Evolutionary conservation across 1,284 basidiomycete species (phyloP).

Genomic region (Heterobasidion parviporum): DNA sequence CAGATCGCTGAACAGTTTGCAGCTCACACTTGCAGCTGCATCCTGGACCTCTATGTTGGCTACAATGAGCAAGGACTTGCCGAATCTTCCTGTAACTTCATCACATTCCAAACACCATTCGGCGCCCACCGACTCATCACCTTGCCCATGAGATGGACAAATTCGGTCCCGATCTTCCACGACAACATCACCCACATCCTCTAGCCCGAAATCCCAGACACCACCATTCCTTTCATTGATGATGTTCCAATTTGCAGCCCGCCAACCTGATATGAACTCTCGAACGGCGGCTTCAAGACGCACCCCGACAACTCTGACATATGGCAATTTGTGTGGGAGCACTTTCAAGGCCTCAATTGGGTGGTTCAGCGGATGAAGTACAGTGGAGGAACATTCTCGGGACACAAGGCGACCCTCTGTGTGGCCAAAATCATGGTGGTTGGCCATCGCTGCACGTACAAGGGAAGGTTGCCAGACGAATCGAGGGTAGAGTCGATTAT

Average conservation of each 20-base stretch:
- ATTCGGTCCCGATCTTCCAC: conserved; percentile 27
- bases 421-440: conserved; percentile 15
- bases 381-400: conserved; percentile 18
- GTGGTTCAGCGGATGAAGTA: conserved; percentile 21
- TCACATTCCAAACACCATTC: not conserved
- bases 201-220: conserved; percentile 23
- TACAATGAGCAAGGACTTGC: not conserved
- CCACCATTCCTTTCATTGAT: conserved; percentile 24
- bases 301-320: conserved; percentile 24
- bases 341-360: conserved; percentile 19
- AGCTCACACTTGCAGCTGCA: not conserved
- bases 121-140: conserved; percentile 14
- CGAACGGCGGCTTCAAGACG: conserved; percentile 14
- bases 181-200: conserved; percentile 25
- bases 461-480: conserved; percentile 14
- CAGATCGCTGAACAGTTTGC: not conserved
- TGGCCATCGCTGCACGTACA: conserved; percentile 18
- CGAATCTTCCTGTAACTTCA: not conserved
- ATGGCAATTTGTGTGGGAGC: conserved; percentile 24
- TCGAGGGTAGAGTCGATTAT: conserved; percentile 5
- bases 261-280: conserved; percentile 9
- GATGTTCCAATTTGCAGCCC: conserved; percentile 17
- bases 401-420: conserved; percentile 10
- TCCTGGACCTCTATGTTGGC: not conserved
- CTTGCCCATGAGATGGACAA: conserved; percentile 30